A percentile compares a stretch with the other conserved stretches of the same genome.
Conservation (phyloP, 129 eudicot genomes). For the Gnaphalium uliginosum region DNA sequence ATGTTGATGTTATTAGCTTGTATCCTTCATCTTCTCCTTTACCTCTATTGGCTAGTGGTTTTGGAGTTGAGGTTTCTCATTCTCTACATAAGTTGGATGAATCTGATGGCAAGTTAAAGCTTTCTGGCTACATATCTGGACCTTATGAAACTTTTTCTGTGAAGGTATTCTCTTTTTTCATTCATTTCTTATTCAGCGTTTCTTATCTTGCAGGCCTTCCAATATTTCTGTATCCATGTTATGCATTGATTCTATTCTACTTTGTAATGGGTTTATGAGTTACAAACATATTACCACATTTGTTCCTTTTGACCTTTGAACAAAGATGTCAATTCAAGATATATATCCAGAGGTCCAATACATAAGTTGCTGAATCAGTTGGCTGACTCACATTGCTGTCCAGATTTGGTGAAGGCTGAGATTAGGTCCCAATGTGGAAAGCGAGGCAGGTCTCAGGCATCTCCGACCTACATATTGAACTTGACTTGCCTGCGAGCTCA, state of each 20-base stretch:
- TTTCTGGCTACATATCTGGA: conserved; percentile 76
- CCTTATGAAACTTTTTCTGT: conserved; percentile 47
- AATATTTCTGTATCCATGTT: conserved; percentile 85
- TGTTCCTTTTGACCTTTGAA: conserved; percentile 42
- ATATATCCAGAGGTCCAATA: conserved; percentile 71
- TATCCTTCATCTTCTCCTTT: conserved; percentile 73
- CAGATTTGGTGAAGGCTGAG: conserved; percentile 41
- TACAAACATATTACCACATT: conserved; percentile 4
- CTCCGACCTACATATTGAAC: conserved; percentile 71
- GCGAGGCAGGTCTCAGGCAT: conserved; percentile 48
- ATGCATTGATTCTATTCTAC: conserved; percentile 16
- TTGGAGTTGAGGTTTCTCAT: conserved; percentile 53
- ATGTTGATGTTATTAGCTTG: conserved; percentile 67
- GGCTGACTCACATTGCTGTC: conserved; percentile 48
- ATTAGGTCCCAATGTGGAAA: conserved; percentile 44
- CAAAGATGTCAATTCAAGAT: conserved; percentile 86
- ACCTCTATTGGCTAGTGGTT: conserved; percentile 57
- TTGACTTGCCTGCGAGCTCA: conserved; percentile 67
- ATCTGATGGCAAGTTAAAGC: conserved; percentile 58
- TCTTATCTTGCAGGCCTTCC: conserved; percentile 74
- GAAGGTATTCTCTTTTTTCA: conserved; percentile 53
- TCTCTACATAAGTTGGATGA: conserved; percentile 48
- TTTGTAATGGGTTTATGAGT: conserved; percentile 13
- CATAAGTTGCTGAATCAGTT: conserved; percentile 73
- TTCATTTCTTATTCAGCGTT: conserved; percentile 32